Conservation (phyloP, 108 stramenopile species). For the Seminavis robusta region DNA sequence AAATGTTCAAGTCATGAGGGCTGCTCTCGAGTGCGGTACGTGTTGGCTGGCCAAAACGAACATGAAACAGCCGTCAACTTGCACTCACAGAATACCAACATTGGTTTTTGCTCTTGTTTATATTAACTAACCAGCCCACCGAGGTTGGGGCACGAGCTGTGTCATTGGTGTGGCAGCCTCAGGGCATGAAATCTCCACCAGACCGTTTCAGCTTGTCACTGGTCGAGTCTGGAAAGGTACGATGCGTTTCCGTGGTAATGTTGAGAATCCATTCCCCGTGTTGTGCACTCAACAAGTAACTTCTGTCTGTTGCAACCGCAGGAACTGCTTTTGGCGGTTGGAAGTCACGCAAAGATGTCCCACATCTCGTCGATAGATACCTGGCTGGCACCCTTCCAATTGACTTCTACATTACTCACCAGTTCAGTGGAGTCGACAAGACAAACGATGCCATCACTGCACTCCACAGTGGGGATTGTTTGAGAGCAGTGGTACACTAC, state of each 20-base stretch:
- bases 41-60: too few relatives aligned
- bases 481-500: constrained; percentile 86
- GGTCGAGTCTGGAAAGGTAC: constrained; percentile 89
- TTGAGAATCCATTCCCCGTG: too few relatives aligned
- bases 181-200: constrained; percentile 94
- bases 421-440: constrained; percentile 78
- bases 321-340: constrained; percentile 83
- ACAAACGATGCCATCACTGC: constrained; percentile 94
- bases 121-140: constrained; percentile 85
- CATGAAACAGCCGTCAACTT: too few relatives aligned
- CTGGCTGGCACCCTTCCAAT: constrained; percentile 85
- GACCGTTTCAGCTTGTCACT: constrained; percentile 94
- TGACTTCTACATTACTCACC: constrained; percentile 94
- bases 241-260: constrained; percentile 91
- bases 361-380: constrained; percentile 68
- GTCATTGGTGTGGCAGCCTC: constrained; percentile 94
- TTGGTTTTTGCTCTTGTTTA: too few relatives aligned
- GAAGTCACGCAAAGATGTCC: constrained; percentile 91
- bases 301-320: too few relatives aligned
- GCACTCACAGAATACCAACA: too few relatives aligned
- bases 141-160: constrained; percentile 86
- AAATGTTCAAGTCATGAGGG: constrained; percentile 89
- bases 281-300: too few relatives aligned
- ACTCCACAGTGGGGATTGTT: constrained; percentile 83
- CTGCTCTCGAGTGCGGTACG: constrained; percentile 81